Conservation (phyloP, 2,329 filamentous ascomycete genomes). For the Knufia fluminis region DNA sequence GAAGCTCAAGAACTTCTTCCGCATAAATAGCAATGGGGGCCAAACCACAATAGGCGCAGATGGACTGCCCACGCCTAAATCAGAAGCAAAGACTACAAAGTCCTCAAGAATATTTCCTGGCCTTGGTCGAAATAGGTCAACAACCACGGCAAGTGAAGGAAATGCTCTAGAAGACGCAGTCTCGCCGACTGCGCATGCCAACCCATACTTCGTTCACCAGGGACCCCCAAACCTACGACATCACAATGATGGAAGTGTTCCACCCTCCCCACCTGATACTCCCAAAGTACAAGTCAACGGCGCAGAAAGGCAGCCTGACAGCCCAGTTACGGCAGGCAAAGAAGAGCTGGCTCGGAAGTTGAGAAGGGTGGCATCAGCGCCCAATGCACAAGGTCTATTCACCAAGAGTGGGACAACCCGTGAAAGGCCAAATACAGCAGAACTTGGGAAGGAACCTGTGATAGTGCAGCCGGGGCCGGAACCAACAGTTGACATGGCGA, state of each 20-base stretch:
- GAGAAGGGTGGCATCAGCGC: slow-evolving; percentile 87
- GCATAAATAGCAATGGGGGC: slow-evolving; percentile 50
- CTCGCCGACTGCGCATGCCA: slow-evolving; percentile 87
- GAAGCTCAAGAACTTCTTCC: slow-evolving; percentile 61
- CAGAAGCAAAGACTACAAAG: slow-evolving; percentile 58
- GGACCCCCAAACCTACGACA: slow-evolving; percentile 87
- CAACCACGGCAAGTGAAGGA: slow-evolving; percentile 86
- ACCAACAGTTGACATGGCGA: slow-evolving; percentile 40
- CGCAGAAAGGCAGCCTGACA: slow-evolving; percentile 54
- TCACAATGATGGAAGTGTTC: slow-evolving; percentile 87
- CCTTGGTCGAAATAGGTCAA: slow-evolving; percentile 77
- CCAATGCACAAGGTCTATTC: slow-evolving; percentile 92
- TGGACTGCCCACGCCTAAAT: slow-evolving; percentile 40
- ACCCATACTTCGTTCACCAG: slow-evolving; percentile 96
- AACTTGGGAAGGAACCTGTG: slow-evolving; percentile 74
- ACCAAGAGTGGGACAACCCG: slow-evolving; percentile 50
- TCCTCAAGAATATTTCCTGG: slow-evolving; percentile 84
- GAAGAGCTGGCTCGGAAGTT: slow-evolving; percentile 90
- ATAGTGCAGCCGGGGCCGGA: slow-evolving; percentile 47
- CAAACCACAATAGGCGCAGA: slow-evolving; percentile 34
- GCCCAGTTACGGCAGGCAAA: slow-evolving; percentile 70
- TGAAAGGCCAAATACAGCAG: slow-evolving; percentile 69
- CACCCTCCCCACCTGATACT: slow-evolving; percentile 85
- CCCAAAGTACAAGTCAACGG: slow-evolving; percentile 67
- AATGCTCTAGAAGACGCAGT: slow-evolving; percentile 79